Evolutionary conservation across 768 basidiomycete species (phyloP), one percentile per base, ranked within the genome.

Genomic region (Boletus pseudo-olivaceus): DNA sequence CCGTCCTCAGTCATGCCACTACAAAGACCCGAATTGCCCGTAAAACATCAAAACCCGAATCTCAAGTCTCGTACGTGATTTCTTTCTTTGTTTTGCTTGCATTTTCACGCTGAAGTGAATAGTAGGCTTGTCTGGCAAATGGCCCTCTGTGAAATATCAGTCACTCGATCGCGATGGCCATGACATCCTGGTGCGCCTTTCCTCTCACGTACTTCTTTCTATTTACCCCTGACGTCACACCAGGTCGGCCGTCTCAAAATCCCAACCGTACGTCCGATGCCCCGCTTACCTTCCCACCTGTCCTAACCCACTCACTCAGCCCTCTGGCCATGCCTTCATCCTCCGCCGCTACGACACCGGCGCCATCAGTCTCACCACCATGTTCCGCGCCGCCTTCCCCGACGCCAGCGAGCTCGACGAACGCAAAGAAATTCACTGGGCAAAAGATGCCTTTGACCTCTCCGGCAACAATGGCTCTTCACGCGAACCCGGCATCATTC

Each of bases 371-470:
- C 81, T 94, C 10, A 96, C 94, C 10, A 96, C 94, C 53, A 96
- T 98, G 93, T 96, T 90, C 75, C 90, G 93, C 54, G 93, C 93
- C 8, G 93, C 93, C 0, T 98, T 93, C 70, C 94, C 94, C 10
- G 82, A 78, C 37, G 89, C 93, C 4, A 74, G 76, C 40, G 90
- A 93, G 2, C 74, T 78, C 45, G 84, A 87, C 17, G 94, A 98
- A 71, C 86, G 82, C 68, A 73, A 72, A 12, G 94, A 97, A 70
- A 77, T 88, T 39, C 78, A 82, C 39, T 96, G 91, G 90, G 86
- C 94, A 55, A 89, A 87, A 65, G 83, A 85, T 19, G 80, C 74
- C 62, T 90, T 81, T 72, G 90, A 96, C 67, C 80, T 86, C 52
- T 57, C 79, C 3, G 87, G 87, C 20, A 88, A 90, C 64, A 96